Evolutionary conservation across 768 basidiomycete genomes (phyloP).

Genomic region (Crucibulum laeve): DNA sequence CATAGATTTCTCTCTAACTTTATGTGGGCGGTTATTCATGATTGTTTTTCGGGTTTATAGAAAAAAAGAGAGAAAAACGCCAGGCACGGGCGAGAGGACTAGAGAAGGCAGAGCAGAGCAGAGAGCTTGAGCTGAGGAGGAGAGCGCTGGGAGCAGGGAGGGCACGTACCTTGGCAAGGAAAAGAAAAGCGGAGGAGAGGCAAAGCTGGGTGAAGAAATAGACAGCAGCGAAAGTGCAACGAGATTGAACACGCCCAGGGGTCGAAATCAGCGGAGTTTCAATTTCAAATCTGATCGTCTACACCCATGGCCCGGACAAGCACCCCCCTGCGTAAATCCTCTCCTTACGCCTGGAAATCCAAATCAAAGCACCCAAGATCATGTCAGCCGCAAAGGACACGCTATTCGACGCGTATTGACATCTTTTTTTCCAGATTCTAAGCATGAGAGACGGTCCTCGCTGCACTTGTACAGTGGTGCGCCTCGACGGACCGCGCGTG

Average conservation of each 20-base stretch:
- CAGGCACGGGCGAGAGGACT: constrained; percentile 13
- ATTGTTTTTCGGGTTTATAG: constrained; percentile 16
- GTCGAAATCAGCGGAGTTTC: constrained; percentile 37
- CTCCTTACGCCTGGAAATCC: not conserved
- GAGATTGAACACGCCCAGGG: not conserved
- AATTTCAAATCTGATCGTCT: constrained; percentile 20
- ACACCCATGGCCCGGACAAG: constrained; percentile 11
- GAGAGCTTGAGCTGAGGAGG: constrained; percentile 17
- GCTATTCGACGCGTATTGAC: too few species aligned
- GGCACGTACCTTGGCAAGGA: not conserved
- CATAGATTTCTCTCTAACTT: constrained; percentile 29
- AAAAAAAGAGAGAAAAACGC: constrained; percentile 14
- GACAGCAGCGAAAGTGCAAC: constrained; percentile 4
- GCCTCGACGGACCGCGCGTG: not conserved
- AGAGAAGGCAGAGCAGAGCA: constrained; percentile 8
- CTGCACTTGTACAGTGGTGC: too few species aligned
- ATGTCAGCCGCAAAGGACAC: not conserved
- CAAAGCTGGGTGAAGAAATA: constrained; percentile 5
- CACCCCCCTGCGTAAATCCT: constrained; percentile 5
- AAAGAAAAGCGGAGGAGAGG: constrained; percentile 3
- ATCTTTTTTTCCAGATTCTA: not conserved
- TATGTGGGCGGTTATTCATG: constrained; percentile 77
- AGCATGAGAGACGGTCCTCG: not conserved
- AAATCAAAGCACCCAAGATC: too few species aligned
- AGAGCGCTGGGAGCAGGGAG: constrained; percentile 12